phyloP scores from a whole-genome alignment of 306 rosid genomes.

The Rosa lucieae region DNA sequence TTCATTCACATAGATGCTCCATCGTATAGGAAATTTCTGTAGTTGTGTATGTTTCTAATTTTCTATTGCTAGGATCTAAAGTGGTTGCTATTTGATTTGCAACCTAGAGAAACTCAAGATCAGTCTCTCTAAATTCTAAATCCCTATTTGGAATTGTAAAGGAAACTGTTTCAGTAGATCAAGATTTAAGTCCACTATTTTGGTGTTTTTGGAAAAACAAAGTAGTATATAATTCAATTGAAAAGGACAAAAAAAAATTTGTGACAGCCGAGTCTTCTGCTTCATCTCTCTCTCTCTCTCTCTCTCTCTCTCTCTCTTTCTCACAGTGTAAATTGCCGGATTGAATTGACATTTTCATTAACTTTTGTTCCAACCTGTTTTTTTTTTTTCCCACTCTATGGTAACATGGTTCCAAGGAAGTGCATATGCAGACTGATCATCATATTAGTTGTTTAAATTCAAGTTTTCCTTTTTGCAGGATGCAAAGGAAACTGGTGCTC shows the following conservation, averaged over 20 bases:
- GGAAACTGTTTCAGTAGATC: not conserved
- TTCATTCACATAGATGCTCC: not conserved
- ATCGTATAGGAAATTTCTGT: not conserved
- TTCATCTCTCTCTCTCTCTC: not conserved
- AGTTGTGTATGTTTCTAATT: not conserved
- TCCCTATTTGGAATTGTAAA: not conserved
- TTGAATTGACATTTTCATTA: not conserved
- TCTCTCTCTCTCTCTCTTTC: not conserved
- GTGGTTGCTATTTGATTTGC: not conserved
- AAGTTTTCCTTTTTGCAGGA: slow-evolving; percentile 47
- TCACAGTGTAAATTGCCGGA: not conserved
- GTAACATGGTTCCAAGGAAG: not conserved
- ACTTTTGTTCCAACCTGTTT: not conserved
- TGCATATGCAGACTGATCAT: not conserved
- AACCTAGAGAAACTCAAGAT: slow-evolving; percentile 1
- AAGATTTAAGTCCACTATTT: not conserved
- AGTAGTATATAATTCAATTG: not conserved
- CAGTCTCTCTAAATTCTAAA: not conserved
- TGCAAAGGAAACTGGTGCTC: slow-evolving; percentile 87
- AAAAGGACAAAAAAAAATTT: not conserved
- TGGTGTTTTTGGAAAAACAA: not conserved
- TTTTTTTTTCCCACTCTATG: not conserved
- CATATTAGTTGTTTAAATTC: not conserved
- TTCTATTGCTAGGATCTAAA: not conserved
- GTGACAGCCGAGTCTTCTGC: slow-evolving; percentile 5